Evolutionary conservation across 1,284 basidiomycete species (phyloP).

Genomic region (Austropuccinia psidii): DNA sequence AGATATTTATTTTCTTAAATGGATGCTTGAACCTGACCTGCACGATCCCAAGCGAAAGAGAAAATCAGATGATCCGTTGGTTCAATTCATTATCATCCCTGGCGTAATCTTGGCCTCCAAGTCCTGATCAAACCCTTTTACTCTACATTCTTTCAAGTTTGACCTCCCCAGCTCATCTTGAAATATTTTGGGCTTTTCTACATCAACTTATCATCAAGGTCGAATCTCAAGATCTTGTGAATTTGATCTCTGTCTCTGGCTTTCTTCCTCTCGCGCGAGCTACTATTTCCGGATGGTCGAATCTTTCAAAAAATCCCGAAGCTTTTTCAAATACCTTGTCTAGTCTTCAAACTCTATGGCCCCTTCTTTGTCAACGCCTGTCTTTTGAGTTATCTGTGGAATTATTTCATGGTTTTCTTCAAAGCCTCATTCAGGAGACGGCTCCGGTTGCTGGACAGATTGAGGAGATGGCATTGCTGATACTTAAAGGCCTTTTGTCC

Average conservation of each 20-base stretch:
- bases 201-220: background rate
- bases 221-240: background rate
- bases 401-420: background rate
- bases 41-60: background rate
- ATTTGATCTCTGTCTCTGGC: background rate
- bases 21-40: conserved; percentile 12
- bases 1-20: background rate
- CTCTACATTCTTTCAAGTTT: too few species aligned
- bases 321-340: background rate
- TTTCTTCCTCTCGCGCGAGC: background rate
- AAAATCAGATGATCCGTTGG: too few species aligned
- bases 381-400: background rate
- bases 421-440: background rate
- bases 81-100: too few species aligned
- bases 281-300: conserved; percentile 6
- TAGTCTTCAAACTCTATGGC: background rate
- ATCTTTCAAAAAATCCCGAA: background rate
- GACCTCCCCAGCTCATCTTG: conserved; percentile 6
- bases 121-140: too few species aligned
- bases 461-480: background rate
- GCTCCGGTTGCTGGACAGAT: background rate
- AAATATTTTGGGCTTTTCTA: conserved; percentile 11
- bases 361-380: background rate
- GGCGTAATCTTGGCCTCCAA: too few species aligned
- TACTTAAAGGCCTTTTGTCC: background rate